Evolutionary conservation across 1,139 yeast genomes (phyloP).

Genomic region (Pichia cactophila): DNA sequence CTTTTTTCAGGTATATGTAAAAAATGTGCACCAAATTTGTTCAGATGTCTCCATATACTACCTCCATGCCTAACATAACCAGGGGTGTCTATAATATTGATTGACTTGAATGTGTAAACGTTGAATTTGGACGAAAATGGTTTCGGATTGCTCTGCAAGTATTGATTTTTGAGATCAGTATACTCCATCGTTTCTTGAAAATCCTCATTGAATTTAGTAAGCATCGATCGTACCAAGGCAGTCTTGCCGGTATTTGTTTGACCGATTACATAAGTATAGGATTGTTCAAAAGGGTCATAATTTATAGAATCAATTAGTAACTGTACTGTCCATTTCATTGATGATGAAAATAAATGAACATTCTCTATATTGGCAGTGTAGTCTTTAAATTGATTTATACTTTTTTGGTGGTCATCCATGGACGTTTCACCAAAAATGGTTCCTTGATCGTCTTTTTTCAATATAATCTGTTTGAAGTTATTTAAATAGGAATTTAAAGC

Average conservation of each 20-base stretch:
- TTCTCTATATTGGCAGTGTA: slow-evolving; percentile 1
- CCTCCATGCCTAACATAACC: slow-evolving; percentile 12
- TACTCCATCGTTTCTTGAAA: not conserved
- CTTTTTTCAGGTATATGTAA: not conserved
- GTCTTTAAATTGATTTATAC: not conserved
- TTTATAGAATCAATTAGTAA: slow-evolving; percentile 2
- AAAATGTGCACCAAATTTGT: slow-evolving; percentile 6
- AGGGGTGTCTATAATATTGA: slow-evolving; percentile 15
- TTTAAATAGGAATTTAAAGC: not conserved
- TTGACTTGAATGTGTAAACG: slow-evolving; percentile 8
- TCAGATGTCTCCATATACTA: slow-evolving; percentile 9
- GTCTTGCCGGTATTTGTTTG: slow-evolving; percentile 17
- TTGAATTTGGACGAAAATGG: slow-evolving; percentile 9
- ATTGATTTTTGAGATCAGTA: slow-evolving; percentile 1
- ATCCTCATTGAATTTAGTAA: not conserved
- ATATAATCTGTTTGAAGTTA: not conserved
- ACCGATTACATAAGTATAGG: slow-evolving; percentile 14
- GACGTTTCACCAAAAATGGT: not conserved
- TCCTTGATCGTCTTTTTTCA: not conserved
- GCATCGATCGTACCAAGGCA: slow-evolving; percentile 3
- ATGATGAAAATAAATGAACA: slow-evolving; percentile 8
- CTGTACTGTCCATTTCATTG: slow-evolving; percentile 4
- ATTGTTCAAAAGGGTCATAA: not conserved
- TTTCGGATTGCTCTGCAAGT: not conserved
- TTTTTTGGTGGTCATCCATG: not conserved